Evolutionary conservation across 495 filamentous ascomycete species (phyloP).

Genomic region (Articulospora tetracladia): DNA sequence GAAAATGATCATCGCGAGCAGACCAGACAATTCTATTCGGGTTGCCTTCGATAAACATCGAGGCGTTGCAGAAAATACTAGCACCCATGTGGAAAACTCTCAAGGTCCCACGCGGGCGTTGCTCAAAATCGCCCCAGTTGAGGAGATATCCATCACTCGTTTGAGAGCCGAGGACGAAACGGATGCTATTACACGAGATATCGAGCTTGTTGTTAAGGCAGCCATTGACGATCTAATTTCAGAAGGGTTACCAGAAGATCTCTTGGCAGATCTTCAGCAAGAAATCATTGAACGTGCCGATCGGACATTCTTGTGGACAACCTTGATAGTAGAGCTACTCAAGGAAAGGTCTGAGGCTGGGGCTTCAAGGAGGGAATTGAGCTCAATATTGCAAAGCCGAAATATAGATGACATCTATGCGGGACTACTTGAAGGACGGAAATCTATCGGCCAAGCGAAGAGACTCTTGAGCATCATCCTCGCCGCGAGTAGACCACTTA

Average conservation of each 20-base stretch:
- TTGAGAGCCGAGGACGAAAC: background rate
- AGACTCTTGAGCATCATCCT: conserved; percentile 28
- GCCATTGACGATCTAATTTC: background rate
- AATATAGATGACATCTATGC: conserved; percentile 2
- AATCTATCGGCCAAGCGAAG: conserved; percentile 9
- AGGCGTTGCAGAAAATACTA: too few species aligned
- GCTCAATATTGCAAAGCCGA: background rate
- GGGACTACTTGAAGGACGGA: background rate
- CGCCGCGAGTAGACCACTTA: conserved; percentile 26
- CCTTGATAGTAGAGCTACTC: conserved; percentile 3
- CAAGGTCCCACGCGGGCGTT: too few species aligned
- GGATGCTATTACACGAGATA: background rate
- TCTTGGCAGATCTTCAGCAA: background rate
- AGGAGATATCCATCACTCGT: too few species aligned
- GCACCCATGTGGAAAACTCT: too few species aligned
- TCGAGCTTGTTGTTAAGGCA: background rate
- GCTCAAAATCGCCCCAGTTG: too few species aligned
- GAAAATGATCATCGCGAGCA: too few species aligned
- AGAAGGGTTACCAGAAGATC: background rate
- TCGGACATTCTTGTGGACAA: conserved; percentile 1
- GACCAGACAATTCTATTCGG: too few species aligned
- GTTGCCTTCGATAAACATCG: too few species aligned
- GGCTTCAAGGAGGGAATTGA: background rate
- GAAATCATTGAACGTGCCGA: background rate
- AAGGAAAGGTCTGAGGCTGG: background rate